Base-by-base conservation (phyloP, 352 stramenopile species). In the Phytophthora sp. region DNA sequence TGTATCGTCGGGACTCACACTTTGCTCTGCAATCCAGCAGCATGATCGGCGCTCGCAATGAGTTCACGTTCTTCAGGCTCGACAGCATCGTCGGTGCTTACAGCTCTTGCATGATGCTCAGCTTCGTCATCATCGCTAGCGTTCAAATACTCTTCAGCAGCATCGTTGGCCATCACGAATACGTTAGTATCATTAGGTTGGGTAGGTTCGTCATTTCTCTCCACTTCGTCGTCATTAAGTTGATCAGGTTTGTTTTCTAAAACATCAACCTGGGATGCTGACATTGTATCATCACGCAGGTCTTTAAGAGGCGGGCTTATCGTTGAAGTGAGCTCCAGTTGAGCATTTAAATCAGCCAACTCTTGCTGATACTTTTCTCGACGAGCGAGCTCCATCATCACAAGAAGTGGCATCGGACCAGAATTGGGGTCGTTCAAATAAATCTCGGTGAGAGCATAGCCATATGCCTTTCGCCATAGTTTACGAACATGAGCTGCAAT, bases 341-440 rank as follows among this genome's bases (percentile, higher is more conserved):
- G 73, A 13, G 41, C 39, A 3, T 73, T 70, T 10, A 87, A 54
- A 24, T 70, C 67, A n/a, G 72, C 59, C 21, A 65, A 66, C 21
- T 84, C 68, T 37, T 66, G 61, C 21, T 67, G 48, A 1, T 52
- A 10, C n/a, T 57, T 69, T 23, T 84, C 64, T 0, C 82, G 80
- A 12, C 84, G 79, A 39, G 78, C 78, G 26, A 93, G 66, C 30
- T 93, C 84, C 13, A 76, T 21, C 30, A 89, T 79, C 2, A 93
- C 80, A 9, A 75, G 64, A 18, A 88, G 57, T 0, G 84, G 66
- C 78, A 87, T 90, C 7, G 74, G 63, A 13, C 76, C 70, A 17
- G 75, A 75, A 15, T 71, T 60, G 9, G 58, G 38, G 23, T 83
- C 74, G 4, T 64, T 71, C 34, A 93, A 48, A 48, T 89, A 93